Evolutionary conservation across 116 monocot species (phyloP), one percentile per base, ranked within the genome.

Genomic region (Zostera marina): DNA sequence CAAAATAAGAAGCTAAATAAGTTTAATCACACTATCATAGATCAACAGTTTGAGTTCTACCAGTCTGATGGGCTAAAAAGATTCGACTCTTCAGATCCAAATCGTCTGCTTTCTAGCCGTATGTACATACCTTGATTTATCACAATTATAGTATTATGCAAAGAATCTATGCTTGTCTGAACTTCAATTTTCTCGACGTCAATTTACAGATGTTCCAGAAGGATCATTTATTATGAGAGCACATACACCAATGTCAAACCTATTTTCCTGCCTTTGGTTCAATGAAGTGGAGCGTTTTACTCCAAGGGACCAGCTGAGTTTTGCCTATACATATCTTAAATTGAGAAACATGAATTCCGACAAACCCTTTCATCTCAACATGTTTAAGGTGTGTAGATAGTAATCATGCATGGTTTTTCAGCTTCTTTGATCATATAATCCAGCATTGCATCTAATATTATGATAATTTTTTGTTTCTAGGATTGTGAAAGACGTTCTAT

Each of bases 1-100:
- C 96, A 98, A 68, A 98, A 98, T 54, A 98, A 98, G 77, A 98
- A 73, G 64, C 78, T 98, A 58, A 98, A 98, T 72, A 98, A 98
- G 53, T 98, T 67, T 70, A 98, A 98, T 26, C 90, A 98, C 53
- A 85, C 96, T 1, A 53, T 86, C 41, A 98, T 98, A 22, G 96
- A 86, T 72, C 68, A 78, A 48, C 92, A 92, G 53, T 92, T 83
- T 55, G 64, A 66, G 8, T 92, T 92, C 62, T 92, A 92, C 64
- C 92, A 76, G 59, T 66, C 77, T 2, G 92, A 92, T 57, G 92
- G 92, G 11, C 65, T 92, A 64, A 92, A 54, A 61, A 73, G 66
- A 71, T 92, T 86, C 58, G 73, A 86, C 66, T 73, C 80, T 7
- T 76, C 71, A 15, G 80, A 92, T 53, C 82, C 87, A 19, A 73